Base-by-base conservation (phyloP, 208 protist species). In the Leishmania arabica region DNA sequence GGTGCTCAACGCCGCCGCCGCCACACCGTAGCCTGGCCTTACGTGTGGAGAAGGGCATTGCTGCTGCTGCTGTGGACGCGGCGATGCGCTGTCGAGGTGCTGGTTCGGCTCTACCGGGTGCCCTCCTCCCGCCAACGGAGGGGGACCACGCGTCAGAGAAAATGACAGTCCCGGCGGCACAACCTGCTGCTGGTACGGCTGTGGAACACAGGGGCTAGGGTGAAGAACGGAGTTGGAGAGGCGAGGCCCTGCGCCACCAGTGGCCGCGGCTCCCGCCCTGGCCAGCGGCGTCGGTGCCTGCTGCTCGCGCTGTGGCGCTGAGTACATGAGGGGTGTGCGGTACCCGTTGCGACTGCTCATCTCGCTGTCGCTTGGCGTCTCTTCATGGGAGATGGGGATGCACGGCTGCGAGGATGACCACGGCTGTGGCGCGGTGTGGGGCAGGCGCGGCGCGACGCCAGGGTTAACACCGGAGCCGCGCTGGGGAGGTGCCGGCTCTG, bases 391-490 rank as follows among this genome's bases (percentile, higher is more conserved):
- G 17, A 40, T 75, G 31, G 82, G 62, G 45, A 76, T 75, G 66
- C 60, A 79, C 78, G 72, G 69, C 73, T 82, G 78, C 56, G 78
- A 82, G 40, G 54, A 66, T 2, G 78, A 49, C 7, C 78, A 78
- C 58, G 66, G 66, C 21, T 73, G 78, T 42, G 40, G 68, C 54
- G 17, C 21, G 45, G 45, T 49, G 17, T 34, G 21, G 51, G 42
- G 77, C 34, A 27, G 47, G 3, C 31, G 21, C 42, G 40, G 53
- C 37, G 37, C 60, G 21, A 34, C 31, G 60, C 34, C 27, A 21
- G 27, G 42, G 40, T 71, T 45, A 7, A 54, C 62, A 68, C 77
- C 64, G 4, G 70, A 13, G 7, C 65, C 77, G n/a, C 53, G 31
- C 37, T 62, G 77, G 21, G 82, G 34, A 7, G 82, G 82, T 37